A percentile compares a stretch with the other conserved stretches of the same genome.
Evolutionary conservation across 1,284 basidiomycete genomes (phyloP).

Genomic region (Schizopora paradoxa): DNA sequence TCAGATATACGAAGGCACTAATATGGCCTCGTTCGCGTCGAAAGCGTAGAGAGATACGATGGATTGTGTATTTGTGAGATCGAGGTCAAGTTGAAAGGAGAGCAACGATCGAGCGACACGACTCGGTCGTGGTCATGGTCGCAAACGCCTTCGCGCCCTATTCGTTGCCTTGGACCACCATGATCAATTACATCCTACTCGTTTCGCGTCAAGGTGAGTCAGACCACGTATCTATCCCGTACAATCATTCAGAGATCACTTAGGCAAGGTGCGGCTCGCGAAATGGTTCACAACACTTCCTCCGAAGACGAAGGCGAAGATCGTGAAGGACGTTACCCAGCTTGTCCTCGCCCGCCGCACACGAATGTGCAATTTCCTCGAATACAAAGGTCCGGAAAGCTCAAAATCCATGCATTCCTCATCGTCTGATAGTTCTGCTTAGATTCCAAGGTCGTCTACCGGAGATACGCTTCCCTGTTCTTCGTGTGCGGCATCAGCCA

Average conservation of each 20-base stretch:
- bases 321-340: conserved; percentile 99
- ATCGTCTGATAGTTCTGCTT: conserved; percentile 15
- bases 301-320: conserved; percentile 93
- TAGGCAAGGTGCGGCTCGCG: conserved; percentile 94
- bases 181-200: conserved; percentile 88
- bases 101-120: conserved; percentile 1
- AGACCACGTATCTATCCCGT: background rate
- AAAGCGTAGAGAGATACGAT: too few relatives aligned
- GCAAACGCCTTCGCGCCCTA: background rate
- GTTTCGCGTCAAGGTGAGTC: conserved; percentile 86
- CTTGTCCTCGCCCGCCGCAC: conserved; percentile 93
- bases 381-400: conserved; percentile 84
- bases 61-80: too few relatives aligned
- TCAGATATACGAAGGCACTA: too few relatives aligned
- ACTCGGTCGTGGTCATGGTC: background rate
- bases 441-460: conserved; percentile 96
- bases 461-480: conserved; percentile 96
- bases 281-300: conserved; percentile 99
- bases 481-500: conserved; percentile 92
- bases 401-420: background rate
- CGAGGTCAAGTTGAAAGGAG: too few relatives aligned
- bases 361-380: conserved; percentile 98
- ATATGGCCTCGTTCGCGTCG: too few relatives aligned
- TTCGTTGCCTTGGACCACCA: conserved; percentile 24
- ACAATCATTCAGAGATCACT: background rate